A percentile compares a stretch with the other conserved stretches of the same genome.
Conservation (phyloP, 1,284 basidiomycete species). For the Cystobasidium slooffiae region DNA sequence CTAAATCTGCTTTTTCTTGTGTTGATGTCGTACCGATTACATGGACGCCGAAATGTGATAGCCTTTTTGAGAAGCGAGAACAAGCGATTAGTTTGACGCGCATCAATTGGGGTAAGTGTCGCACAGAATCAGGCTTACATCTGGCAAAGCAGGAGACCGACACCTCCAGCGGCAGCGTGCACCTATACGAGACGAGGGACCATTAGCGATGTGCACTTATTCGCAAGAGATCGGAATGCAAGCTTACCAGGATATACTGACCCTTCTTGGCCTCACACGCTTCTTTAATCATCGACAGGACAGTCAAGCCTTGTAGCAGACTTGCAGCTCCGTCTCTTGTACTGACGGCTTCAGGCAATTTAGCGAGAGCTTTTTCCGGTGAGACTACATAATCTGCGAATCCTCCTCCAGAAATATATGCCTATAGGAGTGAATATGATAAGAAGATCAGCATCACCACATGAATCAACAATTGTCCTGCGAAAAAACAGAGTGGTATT, state of each 20-base stretch:
- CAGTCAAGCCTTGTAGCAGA: conserved; percentile 78
- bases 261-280: conserved; percentile 75
- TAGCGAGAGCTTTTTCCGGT: conserved; percentile 66
- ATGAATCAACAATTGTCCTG: not conserved
- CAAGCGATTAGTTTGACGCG: not conserved
- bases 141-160: conserved; percentile 63
- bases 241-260: conserved; percentile 58
- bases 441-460: not conserved
- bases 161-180: conserved; percentile 84
- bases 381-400: conserved; percentile 78
- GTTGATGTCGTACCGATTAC: conserved; percentile 96
- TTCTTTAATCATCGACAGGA: conserved; percentile 77
- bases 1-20: conserved; percentile 79
- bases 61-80: conserved; percentile 2
- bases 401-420: conserved; percentile 63
- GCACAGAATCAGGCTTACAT: conserved; percentile 49
- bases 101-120: not conserved
- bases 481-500: not conserved
- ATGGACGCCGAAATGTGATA: conserved; percentile 67
- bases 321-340: conserved; percentile 70
- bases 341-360: conserved; percentile 61
- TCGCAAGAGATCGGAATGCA: not conserved
- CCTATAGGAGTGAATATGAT: not conserved
- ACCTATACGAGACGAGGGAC: conserved; percentile 66
- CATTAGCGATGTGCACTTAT: not conserved